Evolutionary conservation across 192 early-diverging fungal genomes (phyloP).

Genomic region (Entomortierella lignicola): DNA sequence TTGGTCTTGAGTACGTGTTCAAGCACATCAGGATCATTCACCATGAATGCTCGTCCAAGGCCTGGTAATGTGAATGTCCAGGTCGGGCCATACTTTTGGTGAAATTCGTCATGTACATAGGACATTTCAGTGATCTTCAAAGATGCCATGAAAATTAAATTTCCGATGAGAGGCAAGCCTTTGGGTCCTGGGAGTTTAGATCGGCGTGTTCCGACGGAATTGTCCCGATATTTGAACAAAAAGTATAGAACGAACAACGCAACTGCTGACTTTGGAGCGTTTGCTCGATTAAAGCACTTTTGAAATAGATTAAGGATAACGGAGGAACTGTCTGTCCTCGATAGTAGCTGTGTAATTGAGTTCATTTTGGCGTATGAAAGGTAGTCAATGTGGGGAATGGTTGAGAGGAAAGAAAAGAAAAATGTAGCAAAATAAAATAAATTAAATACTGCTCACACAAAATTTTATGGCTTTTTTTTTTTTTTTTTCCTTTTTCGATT

Average conservation of each 20-base stretch:
- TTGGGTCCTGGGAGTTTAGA: conserved; percentile 29
- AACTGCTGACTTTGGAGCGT: conserved; percentile 26
- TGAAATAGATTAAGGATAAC: conserved; percentile 3
- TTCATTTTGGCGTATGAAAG: conserved; percentile 23
- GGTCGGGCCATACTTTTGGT: conserved; percentile 21
- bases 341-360: conserved; percentile 1
- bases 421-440: neutral
- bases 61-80: conserved; percentile 30
- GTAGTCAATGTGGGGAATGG: neutral
- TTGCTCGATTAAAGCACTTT: conserved; percentile 13
- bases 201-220: conserved; percentile 33
- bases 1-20: conserved; percentile 51
- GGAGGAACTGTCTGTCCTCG: conserved; percentile 16
- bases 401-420: neutral
- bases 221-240: conserved; percentile 40
- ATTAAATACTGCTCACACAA: too few relatives aligned
- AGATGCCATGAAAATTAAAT: conserved; percentile 13
- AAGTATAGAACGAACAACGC: conserved; percentile 31
- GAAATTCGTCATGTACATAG: conserved; percentile 23
- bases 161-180: conserved; percentile 51
- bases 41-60: conserved; percentile 22
- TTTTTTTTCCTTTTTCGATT: too few relatives aligned
- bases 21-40: conserved; percentile 30
- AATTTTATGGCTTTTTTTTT: too few relatives aligned
- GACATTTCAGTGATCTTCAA: conserved; percentile 15